phyloP scores from a whole-genome alignment of 2,329 filamentous ascomycete genomes.

The Alternaria longipes region DNA sequence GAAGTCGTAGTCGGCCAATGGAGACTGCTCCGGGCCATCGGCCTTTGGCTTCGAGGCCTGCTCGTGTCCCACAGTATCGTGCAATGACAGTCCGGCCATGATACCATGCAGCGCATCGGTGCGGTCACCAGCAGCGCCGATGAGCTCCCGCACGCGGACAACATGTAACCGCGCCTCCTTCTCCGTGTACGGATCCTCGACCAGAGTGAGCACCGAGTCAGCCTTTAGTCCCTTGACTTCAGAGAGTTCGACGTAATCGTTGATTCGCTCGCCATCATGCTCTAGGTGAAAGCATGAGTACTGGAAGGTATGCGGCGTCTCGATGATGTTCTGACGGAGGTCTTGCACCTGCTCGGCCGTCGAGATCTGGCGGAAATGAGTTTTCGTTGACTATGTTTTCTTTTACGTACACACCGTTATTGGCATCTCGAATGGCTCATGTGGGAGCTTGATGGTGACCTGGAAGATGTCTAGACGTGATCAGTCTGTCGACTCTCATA shows the following conservation, averaged over 20 bases:
- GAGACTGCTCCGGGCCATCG: slow-evolving; percentile 47
- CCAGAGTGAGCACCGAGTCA: slow-evolving; percentile 80
- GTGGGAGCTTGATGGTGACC: slow-evolving; percentile 82
- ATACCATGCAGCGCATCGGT: slow-evolving; percentile 88
- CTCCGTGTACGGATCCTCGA: slow-evolving; percentile 97
- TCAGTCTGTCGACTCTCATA: neutral
- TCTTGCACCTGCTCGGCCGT: slow-evolving; percentile 97
- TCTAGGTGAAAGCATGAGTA: slow-evolving; percentile 99
- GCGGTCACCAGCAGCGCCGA: slow-evolving; percentile 89
- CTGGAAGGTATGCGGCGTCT: slow-evolving; percentile 90
- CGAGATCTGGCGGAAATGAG: slow-evolving; percentile 70
- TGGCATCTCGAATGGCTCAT: slow-evolving; percentile 79
- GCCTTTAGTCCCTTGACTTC: slow-evolving; percentile 82
- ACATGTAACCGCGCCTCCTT: slow-evolving; percentile 97
- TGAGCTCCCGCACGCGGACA: slow-evolving; percentile 87
- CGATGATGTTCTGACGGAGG: slow-evolving; percentile 94
- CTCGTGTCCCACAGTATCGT: slow-evolving; percentile 74
- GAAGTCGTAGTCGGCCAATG: slow-evolving; percentile 78
- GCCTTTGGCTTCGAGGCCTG: slow-evolving; percentile 39
- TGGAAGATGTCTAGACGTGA: slow-evolving; percentile 65
- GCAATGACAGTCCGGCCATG: slow-evolving; percentile 83
- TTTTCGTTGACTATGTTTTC: neutral
- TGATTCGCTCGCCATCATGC: slow-evolving; percentile 86
- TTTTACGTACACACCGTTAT: slow-evolving; percentile 72
- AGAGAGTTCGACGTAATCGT: slow-evolving; percentile 92